phyloP scores from a whole-genome alignment of 2,329 filamentous ascomycete species.

The Penicillium sp. region DNA sequence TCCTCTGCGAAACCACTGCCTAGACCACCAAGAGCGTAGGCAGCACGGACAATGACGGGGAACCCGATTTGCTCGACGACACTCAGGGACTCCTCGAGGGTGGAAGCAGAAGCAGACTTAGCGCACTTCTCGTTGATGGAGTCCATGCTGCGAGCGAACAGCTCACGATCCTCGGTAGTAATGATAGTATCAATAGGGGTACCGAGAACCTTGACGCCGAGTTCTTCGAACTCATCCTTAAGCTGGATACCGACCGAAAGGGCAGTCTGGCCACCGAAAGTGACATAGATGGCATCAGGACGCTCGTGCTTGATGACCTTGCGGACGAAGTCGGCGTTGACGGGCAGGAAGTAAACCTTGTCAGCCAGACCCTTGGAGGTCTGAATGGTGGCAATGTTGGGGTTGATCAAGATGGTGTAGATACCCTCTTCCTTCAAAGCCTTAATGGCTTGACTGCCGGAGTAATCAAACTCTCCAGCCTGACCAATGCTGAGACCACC shows the following conservation, averaged over 20 bases:
- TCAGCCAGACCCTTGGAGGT: conserved; percentile 96
- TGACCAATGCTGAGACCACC: conserved; percentile 97
- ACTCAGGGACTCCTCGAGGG: conserved; percentile 80
- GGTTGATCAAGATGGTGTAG: conserved; percentile 97
- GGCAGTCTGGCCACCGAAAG: conserved; percentile 95
- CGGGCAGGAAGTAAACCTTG: conserved; percentile 97
- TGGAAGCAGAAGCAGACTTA: conserved; percentile 91
- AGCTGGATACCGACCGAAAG: conserved; percentile 95
- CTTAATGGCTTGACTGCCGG: conserved; percentile 97
- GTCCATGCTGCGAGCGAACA: conserved; percentile 97
- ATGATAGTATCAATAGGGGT: conserved; percentile 98
- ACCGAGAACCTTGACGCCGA: conserved; percentile 91
- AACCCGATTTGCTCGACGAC: conserved; percentile 90
- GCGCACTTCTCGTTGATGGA: conserved; percentile 97
- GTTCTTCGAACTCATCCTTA: conserved; percentile 90
- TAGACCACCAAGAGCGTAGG: conserved; percentile 90
- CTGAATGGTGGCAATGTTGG: conserved; percentile 98
- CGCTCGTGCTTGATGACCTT: conserved; percentile 95
- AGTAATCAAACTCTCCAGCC: conserved; percentile 98
- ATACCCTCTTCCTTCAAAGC: conserved; percentile 96
- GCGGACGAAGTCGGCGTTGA: conserved; percentile 94
- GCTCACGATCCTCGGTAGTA: conserved; percentile 94
- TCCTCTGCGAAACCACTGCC: conserved; percentile 95
- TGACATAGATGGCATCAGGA: conserved; percentile 95
- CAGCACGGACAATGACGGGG: conserved; percentile 94